Evolutionary conservation across 257 asterid species (phyloP).

Genomic region (Henckelia pumila): DNA sequence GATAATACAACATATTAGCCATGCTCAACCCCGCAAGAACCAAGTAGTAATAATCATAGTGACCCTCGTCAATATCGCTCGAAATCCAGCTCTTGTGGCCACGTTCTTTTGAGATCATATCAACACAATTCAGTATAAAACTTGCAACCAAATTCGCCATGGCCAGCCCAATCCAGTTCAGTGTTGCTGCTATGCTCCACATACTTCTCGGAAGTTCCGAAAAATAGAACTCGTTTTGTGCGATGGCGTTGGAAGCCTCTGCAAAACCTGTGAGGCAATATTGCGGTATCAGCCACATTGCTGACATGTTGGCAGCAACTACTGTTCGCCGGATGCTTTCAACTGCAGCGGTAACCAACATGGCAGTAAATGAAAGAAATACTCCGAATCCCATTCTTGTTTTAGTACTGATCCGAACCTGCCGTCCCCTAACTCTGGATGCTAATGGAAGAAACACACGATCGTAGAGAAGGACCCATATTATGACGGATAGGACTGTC

Average conservation of each 20-base stretch:
- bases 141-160: slow-evolving; percentile 55
- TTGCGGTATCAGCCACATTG: slow-evolving; percentile 72
- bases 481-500: slow-evolving; percentile 28
- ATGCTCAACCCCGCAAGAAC: slow-evolving; percentile 55
- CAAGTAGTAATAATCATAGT: slow-evolving; percentile 59
- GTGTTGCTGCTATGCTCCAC: slow-evolving; percentile 63
- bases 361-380: slow-evolving; percentile 45
- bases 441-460: slow-evolving; percentile 52
- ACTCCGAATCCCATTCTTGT: slow-evolving; percentile 68
- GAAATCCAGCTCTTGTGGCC: slow-evolving; percentile 65
- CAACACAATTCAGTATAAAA: slow-evolving; percentile 40
- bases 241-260: slow-evolving; percentile 49
- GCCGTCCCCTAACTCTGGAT: slow-evolving; percentile 44
- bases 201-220: slow-evolving; percentile 64
- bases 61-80: slow-evolving; percentile 58
- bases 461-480: slow-evolving; percentile 60
- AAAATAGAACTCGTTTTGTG: slow-evolving; percentile 61
- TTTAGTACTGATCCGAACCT: slow-evolving; percentile 35
- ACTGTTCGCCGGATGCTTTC: slow-evolving; percentile 49
- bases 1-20: slow-evolving; percentile 33
- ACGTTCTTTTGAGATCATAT: slow-evolving; percentile 33
- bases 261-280: slow-evolving; percentile 54
- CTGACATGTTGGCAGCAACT: slow-evolving; percentile 39
- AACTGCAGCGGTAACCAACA: slow-evolving; percentile 44
- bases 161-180: slow-evolving; percentile 38